These are phyloP conservation scores for Saksenaea vasiformis DNA, from an alignment of 371 early-diverging fungal genomes.

Conservation along the genomic window DNA sequence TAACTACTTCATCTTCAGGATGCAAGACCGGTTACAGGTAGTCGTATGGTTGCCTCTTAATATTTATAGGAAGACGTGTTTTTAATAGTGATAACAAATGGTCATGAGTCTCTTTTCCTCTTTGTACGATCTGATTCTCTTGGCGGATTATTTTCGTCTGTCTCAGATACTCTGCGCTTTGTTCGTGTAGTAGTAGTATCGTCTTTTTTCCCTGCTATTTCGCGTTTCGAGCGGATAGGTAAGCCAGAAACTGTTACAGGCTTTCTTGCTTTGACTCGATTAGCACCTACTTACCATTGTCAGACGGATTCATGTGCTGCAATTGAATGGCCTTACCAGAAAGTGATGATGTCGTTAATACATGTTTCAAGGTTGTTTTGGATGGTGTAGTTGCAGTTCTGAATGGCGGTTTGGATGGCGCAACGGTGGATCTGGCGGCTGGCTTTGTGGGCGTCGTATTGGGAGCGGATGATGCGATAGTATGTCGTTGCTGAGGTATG, in stretches of 20 bases:
- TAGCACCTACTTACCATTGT: background rate
- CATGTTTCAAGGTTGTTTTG: background rate
- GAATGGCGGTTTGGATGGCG: background rate
- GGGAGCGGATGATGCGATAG: background rate
- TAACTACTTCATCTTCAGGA: too few species aligned
- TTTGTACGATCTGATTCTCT: background rate
- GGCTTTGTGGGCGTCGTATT: background rate
- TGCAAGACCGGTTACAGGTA: too few species aligned
- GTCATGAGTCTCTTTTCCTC: background rate
- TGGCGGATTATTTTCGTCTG: background rate
- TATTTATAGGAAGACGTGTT: too few species aligned
- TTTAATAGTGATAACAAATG: too few species aligned
- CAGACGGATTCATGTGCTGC: background rate
- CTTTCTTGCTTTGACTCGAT: background rate
- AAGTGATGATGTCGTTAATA: background rate
- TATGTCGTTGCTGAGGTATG: conserved; percentile 4
- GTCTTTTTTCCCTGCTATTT: background rate
- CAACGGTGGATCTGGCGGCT: background rate
- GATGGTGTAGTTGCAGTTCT: background rate
- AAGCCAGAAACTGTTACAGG: background rate
- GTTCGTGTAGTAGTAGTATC: background rate
- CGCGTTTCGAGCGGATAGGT: background rate
- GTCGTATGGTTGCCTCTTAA: too few species aligned
- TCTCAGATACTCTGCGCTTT: background rate
- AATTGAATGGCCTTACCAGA: background rate